Evolutionary conservation across 495 filamentous ascomycete species (phyloP).

Genomic region (Echria macrotheca): DNA sequence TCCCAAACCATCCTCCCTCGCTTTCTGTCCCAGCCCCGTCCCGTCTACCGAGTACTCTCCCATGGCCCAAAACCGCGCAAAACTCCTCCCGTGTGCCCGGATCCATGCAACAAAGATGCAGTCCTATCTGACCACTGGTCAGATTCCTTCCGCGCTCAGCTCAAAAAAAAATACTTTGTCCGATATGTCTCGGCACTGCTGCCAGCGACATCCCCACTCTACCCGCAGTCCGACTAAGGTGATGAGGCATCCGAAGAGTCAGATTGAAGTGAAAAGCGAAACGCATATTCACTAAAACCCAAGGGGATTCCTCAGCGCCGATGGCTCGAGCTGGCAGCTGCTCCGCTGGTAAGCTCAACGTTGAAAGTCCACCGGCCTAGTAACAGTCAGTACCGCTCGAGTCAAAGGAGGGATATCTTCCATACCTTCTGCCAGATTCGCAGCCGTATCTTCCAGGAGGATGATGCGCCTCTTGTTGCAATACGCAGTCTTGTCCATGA

Average conservation of each 20-base stretch:
- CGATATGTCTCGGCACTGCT: too few species aligned
- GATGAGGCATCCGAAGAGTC: too few species aligned
- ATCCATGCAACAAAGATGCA: constrained; percentile 10
- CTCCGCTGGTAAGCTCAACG: constrained; percentile 29
- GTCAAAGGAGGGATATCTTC: not conserved
- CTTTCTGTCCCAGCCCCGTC: not conserved
- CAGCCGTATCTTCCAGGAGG: constrained; percentile 82
- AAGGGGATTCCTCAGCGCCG: too few species aligned
- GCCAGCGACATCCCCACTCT: too few species aligned
- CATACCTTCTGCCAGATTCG: constrained; percentile 82
- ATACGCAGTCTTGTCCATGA: constrained; percentile 96
- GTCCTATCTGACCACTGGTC: not conserved
- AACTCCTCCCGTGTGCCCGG: constrained; percentile 12
- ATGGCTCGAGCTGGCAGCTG: constrained; percentile 16
- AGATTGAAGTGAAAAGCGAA: too few species aligned
- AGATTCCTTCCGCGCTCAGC: not conserved
- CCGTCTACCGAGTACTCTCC: not conserved
- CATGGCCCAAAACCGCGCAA: not conserved
- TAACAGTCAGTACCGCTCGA: constrained; percentile 2
- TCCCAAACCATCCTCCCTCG: not conserved
- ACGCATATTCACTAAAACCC: too few species aligned
- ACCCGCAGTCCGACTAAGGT: too few species aligned
- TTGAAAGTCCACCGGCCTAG: constrained; percentile 46
- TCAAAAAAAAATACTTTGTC: not conserved
- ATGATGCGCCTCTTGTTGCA: constrained; percentile 91